Conservation (phyloP, 495 filamentous ascomycete genomes). For the Tuber brumale region DNA sequence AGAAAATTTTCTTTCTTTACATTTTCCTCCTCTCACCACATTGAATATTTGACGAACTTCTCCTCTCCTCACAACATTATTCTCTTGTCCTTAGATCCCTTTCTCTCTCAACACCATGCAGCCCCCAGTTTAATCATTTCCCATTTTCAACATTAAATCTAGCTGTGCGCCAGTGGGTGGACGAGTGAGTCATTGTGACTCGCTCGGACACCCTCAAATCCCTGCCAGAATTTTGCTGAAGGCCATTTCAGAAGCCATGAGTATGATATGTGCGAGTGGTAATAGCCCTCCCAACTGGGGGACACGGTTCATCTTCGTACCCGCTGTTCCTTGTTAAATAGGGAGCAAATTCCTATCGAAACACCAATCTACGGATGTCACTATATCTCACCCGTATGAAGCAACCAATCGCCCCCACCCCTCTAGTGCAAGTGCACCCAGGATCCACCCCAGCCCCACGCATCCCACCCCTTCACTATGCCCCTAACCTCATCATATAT, state of each 20-base stretch:
- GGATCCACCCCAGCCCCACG: conserved; percentile 52
- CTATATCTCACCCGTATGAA: not conserved
- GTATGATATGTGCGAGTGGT: not conserved
- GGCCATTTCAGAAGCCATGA: not conserved
- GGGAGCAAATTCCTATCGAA: not conserved
- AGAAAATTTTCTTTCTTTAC: too few relatives aligned
- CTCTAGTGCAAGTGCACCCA: conserved; percentile 51
- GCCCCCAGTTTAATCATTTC: too few relatives aligned
- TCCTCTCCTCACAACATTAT: too few relatives aligned
- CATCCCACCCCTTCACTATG: conserved; percentile 49
- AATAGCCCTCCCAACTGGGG: not conserved
- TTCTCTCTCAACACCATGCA: too few relatives aligned
- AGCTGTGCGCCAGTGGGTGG: too few relatives aligned
- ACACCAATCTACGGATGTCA: not conserved
- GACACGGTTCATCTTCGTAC: not conserved
- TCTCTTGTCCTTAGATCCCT: too few relatives aligned
- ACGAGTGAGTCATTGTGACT: not conserved
- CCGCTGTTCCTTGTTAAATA: not conserved
- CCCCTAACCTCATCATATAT: conserved; percentile 52
- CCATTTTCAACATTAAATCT: not conserved
- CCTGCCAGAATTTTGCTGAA: not conserved
- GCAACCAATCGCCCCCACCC: conserved; percentile 30
- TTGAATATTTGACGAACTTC: too few relatives aligned
- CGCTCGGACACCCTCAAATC: not conserved
- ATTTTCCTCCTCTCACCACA: too few relatives aligned